A percentile compares a stretch with the other conserved stretches of the same genome.
Conservation (phyloP, 1,284 basidiomycete species). For the Coriolopsis trogii region DNA sequence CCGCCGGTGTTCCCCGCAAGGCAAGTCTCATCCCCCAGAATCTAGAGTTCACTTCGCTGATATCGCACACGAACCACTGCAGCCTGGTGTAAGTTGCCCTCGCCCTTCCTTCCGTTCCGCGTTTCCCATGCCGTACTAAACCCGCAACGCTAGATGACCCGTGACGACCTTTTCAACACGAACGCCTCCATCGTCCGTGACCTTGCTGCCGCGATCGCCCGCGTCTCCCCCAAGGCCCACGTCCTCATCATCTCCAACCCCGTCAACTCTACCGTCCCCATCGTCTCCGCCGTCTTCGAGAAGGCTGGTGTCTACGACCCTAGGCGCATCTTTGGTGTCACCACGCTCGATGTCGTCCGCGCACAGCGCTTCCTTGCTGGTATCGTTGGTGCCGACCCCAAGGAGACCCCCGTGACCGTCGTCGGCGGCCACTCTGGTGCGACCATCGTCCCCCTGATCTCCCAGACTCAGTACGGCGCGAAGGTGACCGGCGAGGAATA, state of each 20-base stretch:
- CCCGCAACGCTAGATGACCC: conserved; percentile 72
- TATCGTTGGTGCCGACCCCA: conserved; percentile 68
- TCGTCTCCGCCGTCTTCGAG: conserved; percentile 92
- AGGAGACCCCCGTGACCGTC: conserved; percentile 81
- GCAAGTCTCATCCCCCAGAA: conserved; percentile 46
- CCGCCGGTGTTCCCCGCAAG: conserved; percentile 96
- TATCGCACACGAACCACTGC: conserved; percentile 29
- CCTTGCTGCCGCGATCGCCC: conserved; percentile 87
- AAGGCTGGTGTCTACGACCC: conserved; percentile 96
- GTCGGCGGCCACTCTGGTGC: conserved; percentile 96
- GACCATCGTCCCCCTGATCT: conserved; percentile 95
- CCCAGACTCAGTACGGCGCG: conserved; percentile 75
- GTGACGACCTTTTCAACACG: conserved; percentile 99
- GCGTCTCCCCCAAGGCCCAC: conserved; percentile 88
- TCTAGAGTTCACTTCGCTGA: conserved; percentile 12
- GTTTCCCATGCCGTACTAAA: conserved; percentile 31
- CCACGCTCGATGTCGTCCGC: conserved; percentile 97
- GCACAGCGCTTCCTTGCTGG: conserved; percentile 89
- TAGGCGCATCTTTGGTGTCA: conserved; percentile 81
- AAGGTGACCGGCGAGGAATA: conserved; percentile 67
- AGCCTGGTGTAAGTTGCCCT: conserved; percentile 71
- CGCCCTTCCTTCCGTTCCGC: conserved; percentile 10
- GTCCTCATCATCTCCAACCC: conserved; percentile 98
- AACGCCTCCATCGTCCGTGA: conserved; percentile 97
- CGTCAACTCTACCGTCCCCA: conserved; percentile 96